Percentiles rank a stretch among this genome's conserved stretches.
Evolutionary conservation across 1,284 basidiomycete genomes (phyloP).

Genomic region (Agaricales sp.): DNA sequence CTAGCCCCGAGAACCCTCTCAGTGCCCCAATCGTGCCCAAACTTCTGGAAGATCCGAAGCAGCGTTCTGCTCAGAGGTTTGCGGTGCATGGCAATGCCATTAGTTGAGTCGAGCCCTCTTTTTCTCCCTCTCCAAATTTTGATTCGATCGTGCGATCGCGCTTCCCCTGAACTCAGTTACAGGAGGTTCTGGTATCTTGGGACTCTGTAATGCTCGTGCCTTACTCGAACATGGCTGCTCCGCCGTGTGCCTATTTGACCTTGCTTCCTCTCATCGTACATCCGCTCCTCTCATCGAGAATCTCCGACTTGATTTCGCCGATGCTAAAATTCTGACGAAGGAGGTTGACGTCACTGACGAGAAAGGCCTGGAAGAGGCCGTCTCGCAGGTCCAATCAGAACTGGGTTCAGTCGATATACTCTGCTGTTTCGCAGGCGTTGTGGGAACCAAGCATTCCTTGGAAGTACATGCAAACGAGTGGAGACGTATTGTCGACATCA

Average conservation of each 20-base stretch:
- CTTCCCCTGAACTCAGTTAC: conserved; percentile 22
- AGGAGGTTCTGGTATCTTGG: conserved; percentile 29
- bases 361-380: conserved; percentile 17
- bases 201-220: conserved; percentile 22
- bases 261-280: conserved; percentile 15
- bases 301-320: conserved; percentile 24
- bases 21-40: conserved; percentile 18
- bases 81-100: conserved; percentile 28
- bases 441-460: conserved; percentile 20
- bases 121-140: not conserved
- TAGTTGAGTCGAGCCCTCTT: conserved; percentile 13
- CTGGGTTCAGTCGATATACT: conserved; percentile 26
- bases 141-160: not conserved
- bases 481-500: conserved; percentile 27
- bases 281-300: conserved; percentile 15
- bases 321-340: conserved; percentile 21
- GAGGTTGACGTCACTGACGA: conserved; percentile 28
- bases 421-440: conserved; percentile 31
- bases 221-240: conserved; percentile 31
- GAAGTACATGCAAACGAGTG: conserved; percentile 22
- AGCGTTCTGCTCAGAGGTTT: conserved; percentile 23
- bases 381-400: conserved; percentile 17
- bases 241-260: conserved; percentile 28
- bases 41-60: conserved; percentile 14
- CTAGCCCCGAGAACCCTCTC: conserved; percentile 22